A percentile compares a stretch with the other conserved stretches of the same genome.
phyloP scores from a whole-genome alignment of 495 filamentous ascomycete species.

The Aspergillus nidulans region DNA sequence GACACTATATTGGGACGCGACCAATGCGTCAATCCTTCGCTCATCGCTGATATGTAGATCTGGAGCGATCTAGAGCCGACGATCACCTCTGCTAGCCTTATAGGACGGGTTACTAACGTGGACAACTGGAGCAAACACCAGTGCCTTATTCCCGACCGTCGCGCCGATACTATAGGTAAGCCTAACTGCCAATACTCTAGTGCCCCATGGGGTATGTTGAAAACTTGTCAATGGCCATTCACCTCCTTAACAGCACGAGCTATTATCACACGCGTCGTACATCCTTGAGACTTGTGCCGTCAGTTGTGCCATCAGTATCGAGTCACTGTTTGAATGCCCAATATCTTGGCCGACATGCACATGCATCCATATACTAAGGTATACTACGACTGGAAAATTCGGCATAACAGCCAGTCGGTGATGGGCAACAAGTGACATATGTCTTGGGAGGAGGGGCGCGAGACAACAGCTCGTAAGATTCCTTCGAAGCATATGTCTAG shows the following conservation, averaged over 20 bases:
- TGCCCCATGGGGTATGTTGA: neutral
- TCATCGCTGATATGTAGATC: neutral
- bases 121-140: neutral
- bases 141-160: too few relatives aligned
- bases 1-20: too few relatives aligned
- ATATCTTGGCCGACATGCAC: neutral
- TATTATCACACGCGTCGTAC: neutral
- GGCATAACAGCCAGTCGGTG: neutral
- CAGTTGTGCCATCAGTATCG: neutral
- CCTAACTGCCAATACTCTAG: neutral
- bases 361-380: neutral
- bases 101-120: neutral
- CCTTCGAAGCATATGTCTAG: too few relatives aligned
- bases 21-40: neutral
- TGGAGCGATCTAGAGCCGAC: neutral
- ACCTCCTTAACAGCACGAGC: neutral
- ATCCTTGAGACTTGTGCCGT: neutral
- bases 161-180: neutral
- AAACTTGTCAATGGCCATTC: neutral
- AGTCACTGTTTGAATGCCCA: neutral
- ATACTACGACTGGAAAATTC: neutral
- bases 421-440: neutral
- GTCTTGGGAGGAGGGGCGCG: too few relatives aligned
- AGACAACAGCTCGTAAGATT: too few relatives aligned
- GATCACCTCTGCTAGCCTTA: neutral